These are phyloP conservation scores for Microbotryomycetes sp. DNA, from an alignment of 1,284 basidiomycete genomes.

Conservation along the genomic window DNA sequence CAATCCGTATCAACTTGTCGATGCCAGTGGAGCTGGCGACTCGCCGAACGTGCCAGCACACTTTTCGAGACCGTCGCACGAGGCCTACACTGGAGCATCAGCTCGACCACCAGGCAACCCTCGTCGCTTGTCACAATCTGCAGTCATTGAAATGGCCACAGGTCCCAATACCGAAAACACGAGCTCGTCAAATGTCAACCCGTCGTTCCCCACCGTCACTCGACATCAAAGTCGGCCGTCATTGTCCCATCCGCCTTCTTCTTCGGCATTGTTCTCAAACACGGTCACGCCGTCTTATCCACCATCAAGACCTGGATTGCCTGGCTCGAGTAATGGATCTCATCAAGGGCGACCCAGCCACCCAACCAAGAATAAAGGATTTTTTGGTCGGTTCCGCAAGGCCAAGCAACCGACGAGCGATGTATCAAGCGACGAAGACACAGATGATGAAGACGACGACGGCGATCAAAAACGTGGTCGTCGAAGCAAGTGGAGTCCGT, in stretches of 20 bases:
- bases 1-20: conserved; percentile 29
- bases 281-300: conserved; percentile 11
- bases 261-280: conserved; percentile 25
- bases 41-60: conserved; percentile 22
- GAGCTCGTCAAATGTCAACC: no score
- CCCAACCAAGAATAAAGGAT: conserved; percentile 8
- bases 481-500: neutral
- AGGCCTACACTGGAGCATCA: conserved; percentile 10
- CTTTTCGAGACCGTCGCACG: conserved; percentile 19
- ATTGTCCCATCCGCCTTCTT: conserved; percentile 6
- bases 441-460: conserved; percentile 11
- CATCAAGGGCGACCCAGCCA: conserved; percentile 11
- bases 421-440: conserved; percentile 20
- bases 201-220: no score
- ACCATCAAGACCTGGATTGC: neutral
- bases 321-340: conserved; percentile 6
- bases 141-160: conserved; percentile 15
- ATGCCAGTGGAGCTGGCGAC: neutral
- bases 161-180: no score
- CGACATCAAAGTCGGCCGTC: neutral
- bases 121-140: conserved; percentile 13
- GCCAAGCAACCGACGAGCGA: conserved; percentile 13
- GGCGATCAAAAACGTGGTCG: neutral
- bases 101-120: conserved; percentile 6
- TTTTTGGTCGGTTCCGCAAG: conserved; percentile 31